phyloP scores from a whole-genome alignment of 2,329 filamentous ascomycete genomes.

The Talaromyces rugulosus region DNA sequence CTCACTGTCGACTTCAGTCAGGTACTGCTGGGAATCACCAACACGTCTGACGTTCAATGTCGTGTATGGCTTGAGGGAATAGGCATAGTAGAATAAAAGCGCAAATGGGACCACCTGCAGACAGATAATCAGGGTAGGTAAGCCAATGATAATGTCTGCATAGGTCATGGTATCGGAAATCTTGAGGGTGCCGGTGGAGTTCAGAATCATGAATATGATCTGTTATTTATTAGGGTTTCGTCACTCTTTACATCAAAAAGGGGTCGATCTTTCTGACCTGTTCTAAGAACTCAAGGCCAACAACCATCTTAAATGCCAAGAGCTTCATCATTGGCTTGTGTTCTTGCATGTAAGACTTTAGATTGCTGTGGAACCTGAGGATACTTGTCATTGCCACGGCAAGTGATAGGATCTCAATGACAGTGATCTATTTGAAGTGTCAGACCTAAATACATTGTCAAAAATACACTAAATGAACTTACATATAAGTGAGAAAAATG shows the following conservation, averaged over 20 bases:
- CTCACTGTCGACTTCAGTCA: not conserved
- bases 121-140: conserved; percentile 29
- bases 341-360: conserved; percentile 22
- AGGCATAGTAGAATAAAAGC: conserved; percentile 27
- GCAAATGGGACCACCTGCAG: conserved; percentile 29
- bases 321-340: conserved; percentile 30
- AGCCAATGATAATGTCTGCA: conserved; percentile 26
- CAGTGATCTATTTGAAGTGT: not conserved
- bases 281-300: conserved; percentile 27
- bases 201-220: conserved; percentile 28
- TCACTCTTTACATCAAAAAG: conserved; percentile 9
- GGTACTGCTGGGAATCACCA: not conserved
- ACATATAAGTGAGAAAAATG: not conserved
- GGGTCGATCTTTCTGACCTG: conserved; percentile 16
- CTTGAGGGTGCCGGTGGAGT: conserved; percentile 18
- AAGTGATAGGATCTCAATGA: not conserved
- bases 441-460: not conserved
- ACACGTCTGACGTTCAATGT: not conserved
- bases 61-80: conserved; percentile 21
- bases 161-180: conserved; percentile 22
- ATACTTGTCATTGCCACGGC: conserved; percentile 14
- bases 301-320: conserved; percentile 31
- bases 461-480: not conserved
- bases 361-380: conserved; percentile 23
- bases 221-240: conserved; percentile 7